phyloP scores from a whole-genome alignment of 2,329 filamentous ascomycete genomes.

The Talaromyces funiculosus region DNA sequence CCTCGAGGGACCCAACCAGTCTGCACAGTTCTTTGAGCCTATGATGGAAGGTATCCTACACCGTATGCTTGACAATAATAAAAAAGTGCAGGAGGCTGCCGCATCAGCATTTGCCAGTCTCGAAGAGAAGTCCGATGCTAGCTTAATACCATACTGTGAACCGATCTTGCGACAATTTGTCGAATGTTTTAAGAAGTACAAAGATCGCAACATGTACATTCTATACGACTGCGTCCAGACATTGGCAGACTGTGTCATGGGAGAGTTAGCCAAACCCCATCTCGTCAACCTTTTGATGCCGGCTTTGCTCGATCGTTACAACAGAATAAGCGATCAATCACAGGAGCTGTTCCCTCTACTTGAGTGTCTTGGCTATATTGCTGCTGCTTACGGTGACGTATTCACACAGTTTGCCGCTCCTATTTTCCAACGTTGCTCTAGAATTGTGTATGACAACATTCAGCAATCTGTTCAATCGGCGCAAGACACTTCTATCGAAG shows the following conservation, averaged over 20 bases:
- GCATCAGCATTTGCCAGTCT: conserved; percentile 94
- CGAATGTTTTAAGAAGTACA: conserved; percentile 87
- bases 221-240: conserved; percentile 98
- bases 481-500: conserved; percentile 63
- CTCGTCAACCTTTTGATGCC: conserved; percentile 89
- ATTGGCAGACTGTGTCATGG: conserved; percentile 82
- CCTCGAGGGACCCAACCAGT: conserved; percentile 60
- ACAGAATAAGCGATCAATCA: conserved; percentile 79
- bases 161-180: conserved; percentile 92
- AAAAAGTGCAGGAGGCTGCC: conserved; percentile 93
- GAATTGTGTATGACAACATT: conserved; percentile 86
- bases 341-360: conserved; percentile 89
- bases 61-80: conserved; percentile 95
- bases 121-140: conserved; percentile 82
- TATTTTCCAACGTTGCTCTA: conserved; percentile 82
- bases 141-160: conserved; percentile 76
- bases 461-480: conserved; percentile 69
- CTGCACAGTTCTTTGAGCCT: conserved; percentile 77
- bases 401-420: conserved; percentile 82
- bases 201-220: conserved; percentile 98
- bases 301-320: conserved; percentile 80
- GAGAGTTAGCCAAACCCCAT: conserved; percentile 70
- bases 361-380: conserved; percentile 94
- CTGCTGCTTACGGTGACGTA: conserved; percentile 71
- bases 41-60: conserved; percentile 95